A percentile compares a stretch with the other conserved stretches of the same genome.
phyloP scores from a whole-genome alignment of 2,329 filamentous ascomycete genomes.

The Colletotrichum navitas region DNA sequence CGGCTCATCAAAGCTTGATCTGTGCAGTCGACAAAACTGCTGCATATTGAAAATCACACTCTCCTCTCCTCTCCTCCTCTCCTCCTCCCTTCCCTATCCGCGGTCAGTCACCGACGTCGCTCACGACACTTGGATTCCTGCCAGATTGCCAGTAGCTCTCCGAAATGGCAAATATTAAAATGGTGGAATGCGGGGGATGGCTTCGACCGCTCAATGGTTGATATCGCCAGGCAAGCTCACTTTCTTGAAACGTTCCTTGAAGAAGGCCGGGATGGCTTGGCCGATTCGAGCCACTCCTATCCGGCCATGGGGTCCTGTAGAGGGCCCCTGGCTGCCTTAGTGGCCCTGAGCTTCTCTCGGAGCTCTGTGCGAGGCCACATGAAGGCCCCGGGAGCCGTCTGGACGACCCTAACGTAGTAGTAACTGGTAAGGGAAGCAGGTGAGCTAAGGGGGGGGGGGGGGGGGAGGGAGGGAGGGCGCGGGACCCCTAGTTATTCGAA shows the following conservation, averaged over 20 bases:
- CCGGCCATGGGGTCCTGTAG: conserved; percentile 3
- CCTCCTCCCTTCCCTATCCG: too few relatives aligned
- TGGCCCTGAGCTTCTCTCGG: conserved; percentile 28
- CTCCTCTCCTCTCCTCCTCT: too few relatives aligned
- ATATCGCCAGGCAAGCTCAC: conserved; percentile 21
- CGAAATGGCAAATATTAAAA: neutral
- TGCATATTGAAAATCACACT: neutral
- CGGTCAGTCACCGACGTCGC: neutral
- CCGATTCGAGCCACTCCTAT: conserved; percentile 11
- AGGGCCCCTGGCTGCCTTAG: neutral
- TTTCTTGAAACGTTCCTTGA: conserved; percentile 29
- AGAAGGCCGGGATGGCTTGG: conserved; percentile 31
- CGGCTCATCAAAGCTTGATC: conserved; percentile 33
- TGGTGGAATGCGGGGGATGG: conserved; percentile 27
- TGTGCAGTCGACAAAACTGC: neutral
- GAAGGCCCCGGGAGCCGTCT: neutral
- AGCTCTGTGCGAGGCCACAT: neutral
- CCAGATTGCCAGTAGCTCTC: conserved; percentile 10
- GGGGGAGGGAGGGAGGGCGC: neutral
- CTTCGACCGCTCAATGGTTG: conserved; percentile 22
- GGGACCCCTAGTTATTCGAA: conserved; percentile 39
- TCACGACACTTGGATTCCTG: neutral
- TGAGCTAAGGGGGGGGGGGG: conserved; percentile 25
- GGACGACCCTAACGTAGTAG: neutral
- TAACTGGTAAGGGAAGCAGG: conserved; percentile 5